Percentiles rank a stretch among this genome's conserved stretches.
These are phyloP conservation scores for Rhododendron ovatum DNA, from an alignment of 148 eudicot genomes.

Conservation along the genomic window DNA sequence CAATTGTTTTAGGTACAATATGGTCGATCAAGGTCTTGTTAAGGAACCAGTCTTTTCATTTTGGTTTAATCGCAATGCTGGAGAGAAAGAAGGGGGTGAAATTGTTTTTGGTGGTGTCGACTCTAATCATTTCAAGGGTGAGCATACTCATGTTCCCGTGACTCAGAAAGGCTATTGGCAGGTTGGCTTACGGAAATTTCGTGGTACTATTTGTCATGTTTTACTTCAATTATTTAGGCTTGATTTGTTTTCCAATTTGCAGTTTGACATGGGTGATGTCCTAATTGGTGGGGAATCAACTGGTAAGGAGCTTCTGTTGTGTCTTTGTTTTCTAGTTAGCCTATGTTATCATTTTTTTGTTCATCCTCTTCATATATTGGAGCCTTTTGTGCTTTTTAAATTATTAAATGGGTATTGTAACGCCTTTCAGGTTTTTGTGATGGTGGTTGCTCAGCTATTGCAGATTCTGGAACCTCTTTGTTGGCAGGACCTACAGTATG, in stretches of 20 bases:
- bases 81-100: constrained; percentile 82
- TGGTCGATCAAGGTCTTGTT: constrained; percentile 79
- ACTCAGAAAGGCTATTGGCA: constrained; percentile 92
- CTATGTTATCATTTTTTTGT: not conserved
- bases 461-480: constrained; percentile 93
- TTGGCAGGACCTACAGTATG: constrained; percentile 93
- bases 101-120: constrained; percentile 89
- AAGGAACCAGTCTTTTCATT: constrained; percentile 79
- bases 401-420: not conserved
- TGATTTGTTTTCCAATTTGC: constrained; percentile 14
- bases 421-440: constrained; percentile 64
- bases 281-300: constrained; percentile 60
- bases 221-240: not conserved
- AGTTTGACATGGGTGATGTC: constrained; percentile 91
- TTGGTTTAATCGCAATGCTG: constrained; percentile 78
- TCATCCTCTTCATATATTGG: not conserved
- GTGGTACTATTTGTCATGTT: not conserved
- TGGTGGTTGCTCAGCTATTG: constrained; percentile 87
- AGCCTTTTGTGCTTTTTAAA: constrained; percentile 2
- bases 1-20: constrained; percentile 58
- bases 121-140: constrained; percentile 70
- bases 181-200: constrained; percentile 35
- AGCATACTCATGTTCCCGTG: constrained; percentile 81
- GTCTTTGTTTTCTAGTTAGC: not conserved
- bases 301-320: constrained; percentile 36